Percentiles rank a stretch among this genome's conserved stretches.
These are phyloP conservation scores for Westerdykella aurantiaca DNA, from an alignment of 2,329 filamentous ascomycete species.

Conservation along the genomic window DNA sequence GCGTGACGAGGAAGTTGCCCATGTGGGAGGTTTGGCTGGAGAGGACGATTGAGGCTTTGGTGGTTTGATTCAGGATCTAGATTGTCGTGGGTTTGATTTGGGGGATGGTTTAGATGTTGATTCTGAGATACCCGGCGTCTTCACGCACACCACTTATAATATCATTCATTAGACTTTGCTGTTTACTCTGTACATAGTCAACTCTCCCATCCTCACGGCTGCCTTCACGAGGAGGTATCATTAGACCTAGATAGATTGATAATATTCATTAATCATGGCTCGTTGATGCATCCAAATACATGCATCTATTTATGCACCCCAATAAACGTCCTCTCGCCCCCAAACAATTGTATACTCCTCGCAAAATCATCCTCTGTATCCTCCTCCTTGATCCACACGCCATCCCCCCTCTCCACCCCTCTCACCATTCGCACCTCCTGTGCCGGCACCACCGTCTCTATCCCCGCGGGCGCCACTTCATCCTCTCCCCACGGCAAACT, in stretches of 20 bases:
- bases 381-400: constrained; percentile 38
- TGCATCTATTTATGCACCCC: constrained; percentile 18
- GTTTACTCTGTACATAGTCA: too few relatives aligned
- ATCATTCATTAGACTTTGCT: too few relatives aligned
- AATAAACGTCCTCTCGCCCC: constrained; percentile 31
- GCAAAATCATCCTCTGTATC: constrained; percentile 26
- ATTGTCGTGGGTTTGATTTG: too few relatives aligned
- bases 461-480: constrained; percentile 58
- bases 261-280: too few relatives aligned
- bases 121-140: too few relatives aligned
- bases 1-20: constrained; percentile 1
- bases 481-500: constrained; percentile 81
- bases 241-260: too few relatives aligned
- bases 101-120: too few relatives aligned
- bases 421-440: constrained; percentile 54
- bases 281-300: too few relatives aligned
- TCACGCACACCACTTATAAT: too few relatives aligned
- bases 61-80: constrained; percentile 7
- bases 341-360: constrained; percentile 30
- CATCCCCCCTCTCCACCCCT: constrained; percentile 34
- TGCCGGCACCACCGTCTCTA: constrained; percentile 78
- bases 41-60: constrained; percentile 11
- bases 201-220: too few relatives aligned
- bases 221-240: too few relatives aligned
- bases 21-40: constrained; percentile 14